These are phyloP conservation scores for Xanthoceras sorbifolium DNA, from an alignment of 345 rosid species.

Conservation along the genomic window DNA sequence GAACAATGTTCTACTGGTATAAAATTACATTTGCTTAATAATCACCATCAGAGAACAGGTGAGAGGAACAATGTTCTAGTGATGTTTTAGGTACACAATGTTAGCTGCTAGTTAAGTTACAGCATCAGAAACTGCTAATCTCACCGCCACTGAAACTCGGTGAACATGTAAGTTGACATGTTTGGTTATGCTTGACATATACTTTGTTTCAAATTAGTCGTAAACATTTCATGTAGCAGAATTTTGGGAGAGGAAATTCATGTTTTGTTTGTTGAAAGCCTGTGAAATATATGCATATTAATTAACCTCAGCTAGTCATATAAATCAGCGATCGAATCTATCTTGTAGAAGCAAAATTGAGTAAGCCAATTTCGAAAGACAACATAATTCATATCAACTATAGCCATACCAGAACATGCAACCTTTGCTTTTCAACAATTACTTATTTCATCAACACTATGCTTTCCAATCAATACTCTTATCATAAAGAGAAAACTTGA, in stretches of 20 bases:
- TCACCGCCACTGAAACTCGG: background rate
- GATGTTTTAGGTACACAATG: background rate
- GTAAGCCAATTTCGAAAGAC: background rate
- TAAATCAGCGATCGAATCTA: background rate
- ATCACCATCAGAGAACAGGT: background rate
- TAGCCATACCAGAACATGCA: background rate
- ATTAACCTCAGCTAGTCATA: background rate
- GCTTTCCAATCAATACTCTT: background rate
- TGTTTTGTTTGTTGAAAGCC: background rate
- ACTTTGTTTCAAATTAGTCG: too few species aligned
- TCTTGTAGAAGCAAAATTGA: background rate
- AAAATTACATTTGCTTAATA: background rate
- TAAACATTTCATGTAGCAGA: background rate
- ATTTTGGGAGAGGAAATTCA: background rate
- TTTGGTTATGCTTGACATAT: background rate
- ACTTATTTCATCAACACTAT: slow-evolving; percentile 11
- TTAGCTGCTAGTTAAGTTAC: background rate
- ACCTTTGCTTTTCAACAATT: slow-evolving; percentile 4
- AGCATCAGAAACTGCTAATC: background rate
- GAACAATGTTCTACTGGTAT: background rate
- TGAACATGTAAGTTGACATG: background rate
- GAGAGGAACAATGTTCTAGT: background rate
- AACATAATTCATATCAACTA: background rate
- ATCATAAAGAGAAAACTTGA: slow-evolving; percentile 25
- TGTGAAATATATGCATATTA: background rate